phyloP scores from a whole-genome alignment of 176 grass and related monocot species.

The Eragrostis nindensis region DNA sequence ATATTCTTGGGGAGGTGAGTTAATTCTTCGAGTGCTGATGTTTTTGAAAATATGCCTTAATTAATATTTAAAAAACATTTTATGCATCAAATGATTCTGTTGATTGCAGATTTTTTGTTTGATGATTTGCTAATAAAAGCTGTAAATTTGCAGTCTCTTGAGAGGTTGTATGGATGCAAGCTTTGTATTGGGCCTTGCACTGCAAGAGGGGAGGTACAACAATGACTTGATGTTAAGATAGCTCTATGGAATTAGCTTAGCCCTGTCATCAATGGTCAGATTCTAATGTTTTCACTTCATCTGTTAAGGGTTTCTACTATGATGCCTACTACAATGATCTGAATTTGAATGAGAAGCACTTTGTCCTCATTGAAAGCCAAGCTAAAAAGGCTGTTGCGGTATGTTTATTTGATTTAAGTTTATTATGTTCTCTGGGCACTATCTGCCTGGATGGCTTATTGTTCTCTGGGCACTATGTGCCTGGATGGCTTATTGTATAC shows the following conservation, averaged over 20 bases:
- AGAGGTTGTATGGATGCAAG: constrained; percentile 93
- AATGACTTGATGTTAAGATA: background rate
- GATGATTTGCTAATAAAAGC: constrained; percentile 18
- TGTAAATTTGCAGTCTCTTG: constrained; percentile 65
- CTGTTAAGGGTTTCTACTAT: constrained; percentile 91
- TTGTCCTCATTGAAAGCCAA: constrained; percentile 74
- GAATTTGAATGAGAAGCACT: constrained; percentile 89
- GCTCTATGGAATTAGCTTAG: too few relatives aligned
- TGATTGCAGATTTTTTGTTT: background rate
- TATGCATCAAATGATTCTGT: background rate
- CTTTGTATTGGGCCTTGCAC: constrained; percentile 98
- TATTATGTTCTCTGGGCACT: background rate
- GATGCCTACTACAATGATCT: constrained; percentile 86
- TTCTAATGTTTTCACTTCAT: constrained; percentile 36
- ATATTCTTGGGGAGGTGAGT: constrained; percentile 94
- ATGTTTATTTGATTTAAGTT: constrained; percentile 39
- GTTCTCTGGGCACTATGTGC: too few relatives aligned
- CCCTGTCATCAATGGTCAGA: background rate
- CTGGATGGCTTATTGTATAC: too few relatives aligned
- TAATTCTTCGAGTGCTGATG: background rate
- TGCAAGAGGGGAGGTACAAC: constrained; percentile 94
- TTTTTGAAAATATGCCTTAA: background rate
- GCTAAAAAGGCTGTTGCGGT: constrained; percentile 90
- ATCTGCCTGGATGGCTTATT: too few relatives aligned
- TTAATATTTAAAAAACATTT: background rate